Evolutionary conservation across 768 basidiomycete genomes (phyloP).

Genomic region (Suillus paluster): DNA sequence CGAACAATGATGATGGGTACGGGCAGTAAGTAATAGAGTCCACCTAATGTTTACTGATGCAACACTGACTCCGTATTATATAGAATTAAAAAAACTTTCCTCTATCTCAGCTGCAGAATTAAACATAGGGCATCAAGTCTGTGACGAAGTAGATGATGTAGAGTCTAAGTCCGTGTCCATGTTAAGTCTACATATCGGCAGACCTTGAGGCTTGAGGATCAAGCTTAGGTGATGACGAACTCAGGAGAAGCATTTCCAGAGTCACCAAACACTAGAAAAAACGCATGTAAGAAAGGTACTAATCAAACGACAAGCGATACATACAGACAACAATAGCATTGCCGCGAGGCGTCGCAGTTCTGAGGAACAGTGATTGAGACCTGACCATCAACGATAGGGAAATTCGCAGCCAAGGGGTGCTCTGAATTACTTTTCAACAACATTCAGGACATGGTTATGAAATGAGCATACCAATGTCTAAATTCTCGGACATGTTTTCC

Average conservation of each 20-base stretch:
- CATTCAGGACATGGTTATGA: neutral
- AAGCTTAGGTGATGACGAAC: slow-evolving; percentile 54
- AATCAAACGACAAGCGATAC: slow-evolving; percentile 29
- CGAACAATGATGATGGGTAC: no score
- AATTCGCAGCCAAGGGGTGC: slow-evolving; percentile 57
- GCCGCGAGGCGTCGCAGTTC: slow-evolving; percentile 38
- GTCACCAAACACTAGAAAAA: slow-evolving; percentile 65
- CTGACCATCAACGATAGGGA: slow-evolving; percentile 56
- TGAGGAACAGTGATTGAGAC: slow-evolving; percentile 57
- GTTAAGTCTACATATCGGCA: neutral
- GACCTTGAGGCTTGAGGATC: neutral
- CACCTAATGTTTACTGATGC: slow-evolving; percentile 15
- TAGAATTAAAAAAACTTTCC: slow-evolving; percentile 12
- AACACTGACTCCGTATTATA: slow-evolving; percentile 8
- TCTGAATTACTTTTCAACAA: slow-evolving; percentile 40
- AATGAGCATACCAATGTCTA: slow-evolving; percentile 49
- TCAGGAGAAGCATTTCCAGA: slow-evolving; percentile 63
- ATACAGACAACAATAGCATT: slow-evolving; percentile 68
- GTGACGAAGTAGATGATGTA: neutral
- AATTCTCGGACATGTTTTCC: slow-evolving; percentile 46
- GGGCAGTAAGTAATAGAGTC: slow-evolving; percentile 19
- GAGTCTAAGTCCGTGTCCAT: neutral
- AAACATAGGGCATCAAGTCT: slow-evolving; percentile 1
- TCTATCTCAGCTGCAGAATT: neutral
- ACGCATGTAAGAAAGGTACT: neutral